Percentiles rank a stretch among this genome's conserved stretches.
These are phyloP conservation scores for Trametes sanguinea DNA, from an alignment of 768 basidiomycete genomes.

Conservation along the genomic window DNA sequence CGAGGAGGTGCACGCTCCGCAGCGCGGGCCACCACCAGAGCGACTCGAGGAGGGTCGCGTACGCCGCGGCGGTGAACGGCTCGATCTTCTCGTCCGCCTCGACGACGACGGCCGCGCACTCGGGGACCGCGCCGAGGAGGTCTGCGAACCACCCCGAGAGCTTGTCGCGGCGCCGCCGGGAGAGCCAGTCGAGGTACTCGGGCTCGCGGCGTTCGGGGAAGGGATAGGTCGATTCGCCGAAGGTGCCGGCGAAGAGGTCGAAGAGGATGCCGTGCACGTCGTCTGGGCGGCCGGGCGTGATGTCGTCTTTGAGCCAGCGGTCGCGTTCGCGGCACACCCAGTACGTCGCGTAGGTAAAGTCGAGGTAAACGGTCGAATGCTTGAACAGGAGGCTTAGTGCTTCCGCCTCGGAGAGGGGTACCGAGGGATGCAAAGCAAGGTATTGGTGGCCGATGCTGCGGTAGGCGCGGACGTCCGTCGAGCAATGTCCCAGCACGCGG, in stretches of 20 bases:
- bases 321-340: background rate
- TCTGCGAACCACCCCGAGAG: conserved; percentile 17
- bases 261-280: conserved; percentile 5
- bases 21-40: conserved; percentile 15
- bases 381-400: background rate
- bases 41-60: conserved; percentile 8
- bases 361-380: conserved; percentile 2
- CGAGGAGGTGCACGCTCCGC: background rate
- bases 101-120: conserved; percentile 1
- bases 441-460: conserved; percentile 4
- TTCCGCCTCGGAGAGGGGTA: background rate
- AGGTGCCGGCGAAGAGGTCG: background rate
- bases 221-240: background rate
- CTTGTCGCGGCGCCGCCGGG: background rate
- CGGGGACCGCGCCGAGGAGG: conserved; percentile 5
- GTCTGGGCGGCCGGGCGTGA: conserved; percentile 2
- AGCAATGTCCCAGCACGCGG: conserved; percentile 6
- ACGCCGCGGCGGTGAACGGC: background rate
- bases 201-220: background rate
- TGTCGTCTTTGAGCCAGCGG: conserved; percentile 8
- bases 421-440: background rate
- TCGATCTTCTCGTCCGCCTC: background rate
- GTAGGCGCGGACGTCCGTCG: conserved; percentile 12
- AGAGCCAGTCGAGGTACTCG: conserved; percentile 5
- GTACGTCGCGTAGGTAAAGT: conserved; percentile 7